phyloP scores from a whole-genome alignment of 1,284 basidiomycete species.

The Naganishia liquefaciens region DNA sequence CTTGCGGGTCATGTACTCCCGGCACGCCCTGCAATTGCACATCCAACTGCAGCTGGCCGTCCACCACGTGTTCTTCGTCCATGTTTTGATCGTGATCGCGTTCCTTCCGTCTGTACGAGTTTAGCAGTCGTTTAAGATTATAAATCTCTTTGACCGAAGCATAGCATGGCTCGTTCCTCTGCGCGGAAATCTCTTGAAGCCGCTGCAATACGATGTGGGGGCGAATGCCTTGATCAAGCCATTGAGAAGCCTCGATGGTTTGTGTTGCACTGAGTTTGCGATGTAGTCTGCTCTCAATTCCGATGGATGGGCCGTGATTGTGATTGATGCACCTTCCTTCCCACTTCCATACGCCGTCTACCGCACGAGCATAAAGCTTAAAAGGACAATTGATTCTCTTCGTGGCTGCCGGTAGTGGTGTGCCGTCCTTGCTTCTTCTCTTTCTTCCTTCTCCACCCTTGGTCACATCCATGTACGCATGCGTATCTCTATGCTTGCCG shows the following conservation, averaged over 20 bases:
- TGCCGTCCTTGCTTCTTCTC: slow-evolving; percentile 23
- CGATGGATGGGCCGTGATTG: slow-evolving; percentile 20
- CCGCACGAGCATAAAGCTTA: slow-evolving; percentile 25
- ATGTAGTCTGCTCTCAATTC: slow-evolving; percentile 21
- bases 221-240: slow-evolving; percentile 26
- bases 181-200: slow-evolving; percentile 14
- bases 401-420: slow-evolving; percentile 19
- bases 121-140: slow-evolving; percentile 89
- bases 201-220: slow-evolving; percentile 21
- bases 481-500: slow-evolving; percentile 20
- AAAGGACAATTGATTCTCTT: slow-evolving; percentile 24
- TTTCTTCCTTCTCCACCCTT: slow-evolving; percentile 25
- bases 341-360: slow-evolving; percentile 26
- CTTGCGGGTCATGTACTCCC: background rate
- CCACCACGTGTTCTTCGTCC: slow-evolving; percentile 20
- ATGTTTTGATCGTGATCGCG: slow-evolving; percentile 9
- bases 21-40: background rate
- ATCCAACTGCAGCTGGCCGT: slow-evolving; percentile 7
- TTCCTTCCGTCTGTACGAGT: slow-evolving; percentile 43
- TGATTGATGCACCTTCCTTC: slow-evolving; percentile 8
- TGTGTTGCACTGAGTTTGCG: slow-evolving; percentile 25
- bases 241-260: slow-evolving; percentile 18
- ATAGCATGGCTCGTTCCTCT: slow-evolving; percentile 19
- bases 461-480: slow-evolving; percentile 20
- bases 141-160: slow-evolving; percentile 75